A percentile compares a stretch with the other conserved stretches of the same genome.
Evolutionary conservation across 139 green algal species (phyloP).

Genomic region (Bryopsis sp.): DNA sequence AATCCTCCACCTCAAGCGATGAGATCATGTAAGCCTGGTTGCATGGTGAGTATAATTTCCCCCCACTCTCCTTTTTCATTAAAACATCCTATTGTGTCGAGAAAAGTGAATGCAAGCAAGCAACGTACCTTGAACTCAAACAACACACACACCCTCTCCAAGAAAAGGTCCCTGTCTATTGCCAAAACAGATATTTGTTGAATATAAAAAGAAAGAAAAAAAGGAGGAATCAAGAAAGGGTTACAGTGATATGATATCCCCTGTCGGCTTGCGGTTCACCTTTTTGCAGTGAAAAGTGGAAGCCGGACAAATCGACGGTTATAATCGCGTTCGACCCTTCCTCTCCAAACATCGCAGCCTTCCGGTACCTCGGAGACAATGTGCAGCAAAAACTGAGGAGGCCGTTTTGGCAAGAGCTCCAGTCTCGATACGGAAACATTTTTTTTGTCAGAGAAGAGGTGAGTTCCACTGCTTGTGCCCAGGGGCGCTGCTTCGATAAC

Average conservation of each 20-base stretch:
- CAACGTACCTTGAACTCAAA: background rate
- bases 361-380: slow-evolving; percentile 43
- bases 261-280: background rate
- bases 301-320: slow-evolving; percentile 28
- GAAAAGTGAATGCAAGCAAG: background rate
- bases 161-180: background rate
- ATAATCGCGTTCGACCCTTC: slow-evolving; percentile 53
- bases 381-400: slow-evolving; percentile 37
- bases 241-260: background rate
- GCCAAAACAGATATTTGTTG: background rate
- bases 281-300: background rate
- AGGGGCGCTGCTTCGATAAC: too few species aligned
- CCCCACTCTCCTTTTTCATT: background rate
- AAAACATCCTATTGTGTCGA: background rate
- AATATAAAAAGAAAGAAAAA: background rate
- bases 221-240: background rate
- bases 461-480: too few species aligned
- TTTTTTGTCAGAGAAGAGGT: slow-evolving; percentile 56
- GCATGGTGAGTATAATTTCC: too few species aligned
- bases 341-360: slow-evolving; percentile 55
- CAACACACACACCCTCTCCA: background rate
- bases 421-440: slow-evolving; percentile 61
- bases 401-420: slow-evolving; percentile 60
- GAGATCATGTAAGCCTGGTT: slow-evolving; percentile 1
- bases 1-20: background rate